These are phyloP conservation scores for Colletotrichum neosansevieriae DNA, from an alignment of 2,329 filamentous ascomycete genomes.

Conservation along the genomic window DNA sequence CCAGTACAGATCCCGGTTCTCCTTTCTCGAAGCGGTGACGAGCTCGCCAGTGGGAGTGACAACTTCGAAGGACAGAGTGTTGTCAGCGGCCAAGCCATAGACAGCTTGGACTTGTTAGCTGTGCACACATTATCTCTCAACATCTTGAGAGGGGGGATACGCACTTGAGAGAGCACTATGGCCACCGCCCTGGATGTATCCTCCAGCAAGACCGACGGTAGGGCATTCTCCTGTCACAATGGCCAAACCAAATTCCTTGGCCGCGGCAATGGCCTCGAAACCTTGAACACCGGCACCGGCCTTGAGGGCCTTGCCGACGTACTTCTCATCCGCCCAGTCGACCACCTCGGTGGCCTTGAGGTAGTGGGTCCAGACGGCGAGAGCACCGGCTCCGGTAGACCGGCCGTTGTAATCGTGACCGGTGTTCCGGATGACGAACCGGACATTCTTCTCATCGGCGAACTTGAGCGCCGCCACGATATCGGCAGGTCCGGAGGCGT, in stretches of 20 bases:
- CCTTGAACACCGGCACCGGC: constrained; percentile 66
- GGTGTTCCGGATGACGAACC: constrained; percentile 52
- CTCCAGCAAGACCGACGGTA: constrained; percentile 65
- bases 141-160: constrained; percentile 59
- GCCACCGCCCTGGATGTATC: constrained; percentile 67
- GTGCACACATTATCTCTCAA: constrained; percentile 41
- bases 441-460: constrained; percentile 52
- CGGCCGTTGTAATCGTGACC: constrained; percentile 56
- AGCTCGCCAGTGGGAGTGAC: constrained; percentile 65
- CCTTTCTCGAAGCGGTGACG: constrained; percentile 62
- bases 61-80: constrained; percentile 69
- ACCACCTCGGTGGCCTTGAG: constrained; percentile 58
- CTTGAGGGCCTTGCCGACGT: constrained; percentile 63
- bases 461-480: constrained; percentile 51
- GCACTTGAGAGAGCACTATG: constrained; percentile 57
- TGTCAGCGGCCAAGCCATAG: constrained; percentile 71
- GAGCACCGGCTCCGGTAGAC: constrained; percentile 62
- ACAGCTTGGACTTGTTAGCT: constrained; percentile 40
- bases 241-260: constrained; percentile 53
- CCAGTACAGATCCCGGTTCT: constrained; percentile 73
- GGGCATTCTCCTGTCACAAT: constrained; percentile 62
- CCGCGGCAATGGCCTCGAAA: constrained; percentile 57
- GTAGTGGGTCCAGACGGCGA: constrained; percentile 62
- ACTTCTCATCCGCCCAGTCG: constrained; percentile 47
- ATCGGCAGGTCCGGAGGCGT: constrained; percentile 47